Evolutionary conservation across 75 land plant species (phyloP).

Genomic region (Picea sitchensis): DNA sequence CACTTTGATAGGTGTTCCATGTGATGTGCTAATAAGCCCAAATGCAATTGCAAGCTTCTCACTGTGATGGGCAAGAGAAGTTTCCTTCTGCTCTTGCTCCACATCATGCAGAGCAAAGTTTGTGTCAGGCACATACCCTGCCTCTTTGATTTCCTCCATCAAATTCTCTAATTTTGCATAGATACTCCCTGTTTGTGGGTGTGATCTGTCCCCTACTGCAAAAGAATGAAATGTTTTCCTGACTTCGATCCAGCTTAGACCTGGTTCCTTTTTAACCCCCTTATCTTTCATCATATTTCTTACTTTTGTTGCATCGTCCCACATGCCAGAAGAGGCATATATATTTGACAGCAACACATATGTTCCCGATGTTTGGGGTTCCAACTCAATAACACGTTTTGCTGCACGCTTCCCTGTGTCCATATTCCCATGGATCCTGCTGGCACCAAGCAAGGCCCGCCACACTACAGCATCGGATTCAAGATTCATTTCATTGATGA

Average conservation of each 20-base stretch:
- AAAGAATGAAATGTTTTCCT: constrained; percentile 6
- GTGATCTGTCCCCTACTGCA: constrained; percentile 2
- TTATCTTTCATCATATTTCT: constrained; percentile 13
- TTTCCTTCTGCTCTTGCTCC: neutral
- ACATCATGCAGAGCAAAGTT: neutral
- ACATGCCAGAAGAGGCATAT: constrained; percentile 40
- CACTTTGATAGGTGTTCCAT: neutral
- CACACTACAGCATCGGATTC: constrained; percentile 7
- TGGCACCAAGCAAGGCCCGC: constrained; percentile 4
- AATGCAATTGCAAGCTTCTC: neutral
- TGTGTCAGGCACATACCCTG: neutral
- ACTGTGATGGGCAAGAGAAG: neutral
- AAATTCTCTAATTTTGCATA: neutral
- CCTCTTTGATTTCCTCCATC: neutral
- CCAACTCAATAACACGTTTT: neutral
- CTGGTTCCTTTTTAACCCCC: constrained; percentile 1
- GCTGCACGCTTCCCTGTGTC: constrained; percentile 5
- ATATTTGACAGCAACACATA: constrained; percentile 20
- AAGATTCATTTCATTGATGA: neutral
- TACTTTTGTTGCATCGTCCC: constrained; percentile 40
- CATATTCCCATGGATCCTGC: constrained; percentile 11
- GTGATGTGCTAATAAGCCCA: neutral
- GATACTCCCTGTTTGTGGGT: neutral
- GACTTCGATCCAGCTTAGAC: constrained; percentile 11
- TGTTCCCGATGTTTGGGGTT: constrained; percentile 3